These are phyloP conservation scores for Parascedosporium putredinis DNA, from an alignment of 2,329 filamentous ascomycete genomes.

Conservation along the genomic window DNA sequence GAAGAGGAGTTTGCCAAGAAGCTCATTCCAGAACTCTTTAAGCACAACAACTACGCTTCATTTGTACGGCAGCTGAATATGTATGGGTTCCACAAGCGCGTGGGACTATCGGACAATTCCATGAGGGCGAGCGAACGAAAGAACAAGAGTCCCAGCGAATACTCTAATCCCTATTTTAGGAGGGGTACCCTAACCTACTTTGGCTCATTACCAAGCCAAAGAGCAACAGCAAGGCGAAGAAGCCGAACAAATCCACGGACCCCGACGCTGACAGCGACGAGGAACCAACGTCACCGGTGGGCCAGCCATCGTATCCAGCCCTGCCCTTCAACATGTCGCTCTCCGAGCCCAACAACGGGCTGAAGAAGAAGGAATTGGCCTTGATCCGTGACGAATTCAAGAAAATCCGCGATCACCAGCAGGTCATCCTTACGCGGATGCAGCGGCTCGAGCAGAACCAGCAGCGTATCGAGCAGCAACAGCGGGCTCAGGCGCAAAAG, in stretches of 20 bases:
- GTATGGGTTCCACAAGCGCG: conserved; percentile 96
- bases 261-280: conserved; percentile 61
- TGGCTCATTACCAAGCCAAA: conserved; percentile 97
- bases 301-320: neutral
- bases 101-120: conserved; percentile 88
- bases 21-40: conserved; percentile 94
- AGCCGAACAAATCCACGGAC: conserved; percentile 53
- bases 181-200: conserved; percentile 84
- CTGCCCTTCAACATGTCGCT: conserved; percentile 8
- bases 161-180: conserved; percentile 93
- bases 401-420: conserved; percentile 76
- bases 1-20: conserved; percentile 98
- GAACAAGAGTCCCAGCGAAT: conserved; percentile 96
- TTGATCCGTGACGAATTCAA: conserved; percentile 70
- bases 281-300: conserved; percentile 34
- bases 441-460: conserved; percentile 72
- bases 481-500: conserved; percentile 11
- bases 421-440: conserved; percentile 75
- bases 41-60: conserved; percentile 96
- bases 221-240: conserved; percentile 52
- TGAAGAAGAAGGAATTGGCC: conserved; percentile 63
- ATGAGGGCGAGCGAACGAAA: conserved; percentile 96
- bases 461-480: conserved; percentile 33
- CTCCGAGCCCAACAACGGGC: conserved; percentile 8
- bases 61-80: conserved; percentile 95